Evolutionary conservation across 2,329 filamentous ascomycete genomes (phyloP).

Genomic region (Cadophora sp.): DNA sequence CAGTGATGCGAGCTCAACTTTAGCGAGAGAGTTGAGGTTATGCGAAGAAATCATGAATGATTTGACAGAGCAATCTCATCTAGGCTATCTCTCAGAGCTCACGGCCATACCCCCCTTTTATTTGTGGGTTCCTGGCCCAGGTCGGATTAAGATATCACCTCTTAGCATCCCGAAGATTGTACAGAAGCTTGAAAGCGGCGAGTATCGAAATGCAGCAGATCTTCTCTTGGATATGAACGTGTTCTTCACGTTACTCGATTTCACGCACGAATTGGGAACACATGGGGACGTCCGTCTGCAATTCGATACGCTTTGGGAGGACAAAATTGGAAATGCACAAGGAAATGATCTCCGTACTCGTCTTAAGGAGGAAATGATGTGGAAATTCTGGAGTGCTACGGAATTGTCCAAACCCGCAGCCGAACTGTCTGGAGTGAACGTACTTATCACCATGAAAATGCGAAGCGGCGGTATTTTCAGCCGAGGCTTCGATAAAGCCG

Average conservation of each 20-base stretch:
- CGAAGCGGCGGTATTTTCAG: not conserved
- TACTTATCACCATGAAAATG: not conserved
- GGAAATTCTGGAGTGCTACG: not conserved
- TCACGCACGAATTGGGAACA: not conserved
- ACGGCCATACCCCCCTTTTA: not conserved
- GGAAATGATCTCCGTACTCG: not conserved
- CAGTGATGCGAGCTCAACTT: not conserved
- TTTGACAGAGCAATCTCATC: not conserved
- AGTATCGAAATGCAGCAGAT: constrained; percentile 4
- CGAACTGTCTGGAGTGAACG: not conserved
- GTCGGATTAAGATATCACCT: constrained; percentile 2
- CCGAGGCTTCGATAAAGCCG: not conserved
- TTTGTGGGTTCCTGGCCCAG: not conserved
- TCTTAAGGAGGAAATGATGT: not conserved
- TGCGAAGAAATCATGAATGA: not conserved
- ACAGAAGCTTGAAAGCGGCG: constrained; percentile 11
- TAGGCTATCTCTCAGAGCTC: not conserved
- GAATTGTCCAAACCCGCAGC: not conserved
- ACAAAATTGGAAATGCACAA: not conserved
- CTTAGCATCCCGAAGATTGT: not conserved
- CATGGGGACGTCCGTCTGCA: not conserved
- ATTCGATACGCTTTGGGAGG: not conserved
- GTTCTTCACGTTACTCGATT: not conserved
- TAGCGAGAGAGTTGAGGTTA: not conserved
- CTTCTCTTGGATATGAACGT: constrained; percentile 4